Conservation (phyloP, 192 early-diverging fungal species). For the Umbelopsis sp. region DNA sequence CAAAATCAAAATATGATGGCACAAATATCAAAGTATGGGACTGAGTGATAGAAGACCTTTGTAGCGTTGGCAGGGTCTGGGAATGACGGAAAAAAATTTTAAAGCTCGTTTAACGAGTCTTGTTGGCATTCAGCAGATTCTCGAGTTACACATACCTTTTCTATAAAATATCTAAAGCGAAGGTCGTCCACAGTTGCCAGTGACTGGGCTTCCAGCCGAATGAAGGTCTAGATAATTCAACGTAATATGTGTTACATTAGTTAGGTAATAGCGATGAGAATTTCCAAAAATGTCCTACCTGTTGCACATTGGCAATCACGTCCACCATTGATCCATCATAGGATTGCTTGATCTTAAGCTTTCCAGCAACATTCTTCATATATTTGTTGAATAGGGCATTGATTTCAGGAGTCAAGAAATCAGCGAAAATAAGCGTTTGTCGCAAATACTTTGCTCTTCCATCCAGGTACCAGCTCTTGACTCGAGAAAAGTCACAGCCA, state of each 20-base stretch:
- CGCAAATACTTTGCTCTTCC: slow-evolving; percentile 83
- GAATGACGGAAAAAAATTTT: not conserved
- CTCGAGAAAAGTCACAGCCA: slow-evolving; percentile 94
- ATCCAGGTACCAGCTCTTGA: slow-evolving; percentile 86
- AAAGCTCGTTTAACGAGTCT: not conserved
- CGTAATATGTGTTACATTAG: no score
- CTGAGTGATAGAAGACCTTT: slow-evolving; percentile 58
- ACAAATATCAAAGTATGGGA: slow-evolving; percentile 79
- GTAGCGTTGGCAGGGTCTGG: slow-evolving; percentile 62
- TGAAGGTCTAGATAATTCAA: slow-evolving; percentile 57
- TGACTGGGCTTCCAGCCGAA: slow-evolving; percentile 63
- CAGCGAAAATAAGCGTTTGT: slow-evolving; percentile 85
- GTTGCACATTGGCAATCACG: slow-evolving; percentile 78
- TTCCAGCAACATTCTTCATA: slow-evolving; percentile 66
- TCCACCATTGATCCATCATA: slow-evolving; percentile 75
- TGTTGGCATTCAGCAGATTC: slow-evolving; percentile 1
- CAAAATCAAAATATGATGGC: slow-evolving; percentile 97
- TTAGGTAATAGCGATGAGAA: not conserved
- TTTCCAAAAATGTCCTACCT: slow-evolving; percentile 46
- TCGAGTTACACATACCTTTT: slow-evolving; percentile 47
- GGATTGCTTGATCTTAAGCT: slow-evolving; percentile 66
- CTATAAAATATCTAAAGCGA: slow-evolving; percentile 85
- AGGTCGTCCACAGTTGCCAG: slow-evolving; percentile 71
- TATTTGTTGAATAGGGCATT: slow-evolving; percentile 82
- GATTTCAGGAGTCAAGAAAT: slow-evolving; percentile 88